Evolutionary conservation across 768 basidiomycete genomes (phyloP), one percentile per base, ranked within the genome.

Genomic region (Hysterangium stoloniferum): DNA sequence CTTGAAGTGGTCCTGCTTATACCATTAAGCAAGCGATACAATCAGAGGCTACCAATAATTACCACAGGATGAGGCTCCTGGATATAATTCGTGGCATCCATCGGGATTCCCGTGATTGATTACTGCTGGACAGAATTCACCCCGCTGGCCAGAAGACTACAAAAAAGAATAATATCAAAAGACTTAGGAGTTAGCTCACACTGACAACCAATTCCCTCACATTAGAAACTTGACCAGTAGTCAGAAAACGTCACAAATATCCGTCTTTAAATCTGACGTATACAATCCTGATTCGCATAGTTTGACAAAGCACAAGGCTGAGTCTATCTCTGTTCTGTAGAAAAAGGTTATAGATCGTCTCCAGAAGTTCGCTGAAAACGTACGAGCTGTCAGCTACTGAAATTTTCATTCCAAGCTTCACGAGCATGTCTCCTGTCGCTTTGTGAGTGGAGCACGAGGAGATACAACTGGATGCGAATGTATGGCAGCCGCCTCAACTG

Each of bases 241-340:
- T 33, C 17, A 40, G 24, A 24, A 54, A 51, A 4, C 20, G 20
- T 22, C 29, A 54, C 27, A 38, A 24, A 17, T 37, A 54, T 17
- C 33, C 20, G 45, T 35, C 28, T 2, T 25, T 22, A 9, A 49
- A 41, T 3, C 28, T 17, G 20, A 54, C 43, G 37, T 54, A 54
- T 35, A 25, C 27, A 46, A 46, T 13, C 49, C 52, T 20, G 34
- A 29, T 1, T 29, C 48, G 12, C 41, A 31, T 22, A 31, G 9
- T 40, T 35, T 17, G 40, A 42, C 29, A 53, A 59, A 43, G 2
- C 12, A n/a, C 41, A 20, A 15, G 7, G 59, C 29, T 33, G 53
- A 17, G 27, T 59, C 54, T 12, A 41, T 19, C 46, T 61, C 60
- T 6, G 60, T 58, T 43, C 60, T 61, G 25, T 43, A 22, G 22